A percentile compares a stretch with the other conserved stretches of the same genome.
phyloP scores from a whole-genome alignment of 345 rosid species.

The thale cress (Arabidopsis thaliana) region DNA sequence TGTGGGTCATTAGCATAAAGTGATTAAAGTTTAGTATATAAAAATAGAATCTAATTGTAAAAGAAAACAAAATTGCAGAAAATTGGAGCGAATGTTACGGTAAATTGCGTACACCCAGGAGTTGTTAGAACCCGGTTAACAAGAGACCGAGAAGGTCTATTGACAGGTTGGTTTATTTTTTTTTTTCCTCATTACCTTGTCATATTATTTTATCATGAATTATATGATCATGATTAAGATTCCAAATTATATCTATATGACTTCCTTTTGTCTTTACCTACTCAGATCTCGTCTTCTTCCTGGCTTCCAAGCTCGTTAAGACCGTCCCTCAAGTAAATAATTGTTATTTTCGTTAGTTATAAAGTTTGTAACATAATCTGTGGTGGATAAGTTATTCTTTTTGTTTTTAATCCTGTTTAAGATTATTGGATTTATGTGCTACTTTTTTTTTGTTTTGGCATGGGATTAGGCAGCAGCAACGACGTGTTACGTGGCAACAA shows the following conservation, averaged over 20 bases:
- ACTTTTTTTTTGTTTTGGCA: conserved; percentile 28
- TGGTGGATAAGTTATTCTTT: conserved; percentile 28
- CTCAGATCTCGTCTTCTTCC: conserved; percentile 82
- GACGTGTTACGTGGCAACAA: conserved; percentile 85
- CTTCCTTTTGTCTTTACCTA: conserved; percentile 26
- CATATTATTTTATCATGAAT: conserved; percentile 2
- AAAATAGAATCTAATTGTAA: not conserved
- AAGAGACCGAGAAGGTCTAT: conserved; percentile 85
- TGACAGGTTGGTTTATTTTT: conserved; percentile 62
- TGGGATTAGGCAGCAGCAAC: conserved; percentile 83
- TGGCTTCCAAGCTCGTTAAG: conserved; percentile 84
- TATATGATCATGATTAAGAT: conserved; percentile 16
- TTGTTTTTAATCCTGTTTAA: conserved; percentile 1
- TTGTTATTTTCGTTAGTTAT: not conserved
- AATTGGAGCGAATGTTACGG: conserved; percentile 81
- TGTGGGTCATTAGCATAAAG: conserved; percentile 32
- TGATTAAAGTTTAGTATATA: conserved; percentile 9
- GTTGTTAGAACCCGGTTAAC: conserved; percentile 90
- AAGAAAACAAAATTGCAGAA: conserved; percentile 52
- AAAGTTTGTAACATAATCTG: conserved; percentile 17
- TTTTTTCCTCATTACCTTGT: not conserved
- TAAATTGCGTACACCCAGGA: conserved; percentile 94
- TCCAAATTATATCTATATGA: conserved; percentile 21
- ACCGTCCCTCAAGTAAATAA: conserved; percentile 82
- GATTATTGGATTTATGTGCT: conserved; percentile 28